Evolutionary conservation across 345 rosid species (phyloP), one percentile per base, ranked within the genome.

Genomic region (Physaria fendleri): DNA sequence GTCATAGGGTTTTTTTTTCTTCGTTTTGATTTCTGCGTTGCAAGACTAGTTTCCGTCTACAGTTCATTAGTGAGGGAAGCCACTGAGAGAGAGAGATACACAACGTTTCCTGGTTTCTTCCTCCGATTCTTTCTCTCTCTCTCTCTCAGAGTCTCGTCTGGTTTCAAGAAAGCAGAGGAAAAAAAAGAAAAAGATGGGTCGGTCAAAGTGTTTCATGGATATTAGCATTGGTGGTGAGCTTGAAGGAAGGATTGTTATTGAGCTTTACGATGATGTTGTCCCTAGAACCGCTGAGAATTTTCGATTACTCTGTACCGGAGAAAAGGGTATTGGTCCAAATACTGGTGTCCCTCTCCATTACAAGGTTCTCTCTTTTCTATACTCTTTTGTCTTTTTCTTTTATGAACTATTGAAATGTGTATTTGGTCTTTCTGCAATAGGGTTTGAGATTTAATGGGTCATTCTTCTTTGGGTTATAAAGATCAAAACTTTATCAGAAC

Each of bases 221-320:
- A 76, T 93, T 13, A 78, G 88, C 78, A 83, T 89, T 35, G 97
- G 96, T 5, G 96, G 85, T 4, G 97, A 93, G 74, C 78, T 90
- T 5, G 97, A 89, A 71, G 99, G 99, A 10, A 82, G 99, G 76
- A 79, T 90, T 12, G 78, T 90, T 21, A 81, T 82, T 45, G 96
- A 90, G 80, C 95, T 93, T 38, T 83, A 56, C 81, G 71, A 70
- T 62, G 97, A 93, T 66, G 81, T 90, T 32, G 92, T 87, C 20
- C 99, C 96, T 21, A 83, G 67, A 65, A 93, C 99, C 16, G 95
- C 95, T 2, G 88, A 83, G 69, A 93, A 93, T 76, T 93, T 93
- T 76, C 76, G 99, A 56, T 85, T 94, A 28, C 92, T 93, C 37
- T 93, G 99, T 63, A 87, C 92, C 24, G 96, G 99, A 0, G 92